Percentiles rank a stretch among this genome's conserved stretches.
These are phyloP conservation scores for Fonsecaea pugnacius DNA, from an alignment of 2,329 filamentous ascomycete species.

Conservation along the genomic window DNA sequence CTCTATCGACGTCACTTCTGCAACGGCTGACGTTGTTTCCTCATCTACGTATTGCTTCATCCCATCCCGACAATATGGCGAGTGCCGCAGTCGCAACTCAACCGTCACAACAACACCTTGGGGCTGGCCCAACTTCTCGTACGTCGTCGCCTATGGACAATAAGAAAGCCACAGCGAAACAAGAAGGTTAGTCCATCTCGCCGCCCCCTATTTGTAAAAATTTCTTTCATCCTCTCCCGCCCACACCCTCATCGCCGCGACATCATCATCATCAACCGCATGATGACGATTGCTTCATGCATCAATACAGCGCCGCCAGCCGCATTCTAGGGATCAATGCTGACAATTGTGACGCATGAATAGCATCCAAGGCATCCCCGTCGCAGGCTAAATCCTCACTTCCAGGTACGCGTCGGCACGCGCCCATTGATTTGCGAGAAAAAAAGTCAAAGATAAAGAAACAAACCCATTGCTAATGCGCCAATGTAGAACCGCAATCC, in stretches of 20 bases:
- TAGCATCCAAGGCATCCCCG: constrained; percentile 32
- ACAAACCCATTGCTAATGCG: constrained; percentile 8
- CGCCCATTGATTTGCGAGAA: neutral
- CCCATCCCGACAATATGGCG: constrained; percentile 35
- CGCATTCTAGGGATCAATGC: constrained; percentile 10
- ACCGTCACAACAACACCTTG: constrained; percentile 36
- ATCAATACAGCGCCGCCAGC: constrained; percentile 8
- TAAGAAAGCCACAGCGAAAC: constrained; percentile 46
- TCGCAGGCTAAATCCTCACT: constrained; percentile 33
- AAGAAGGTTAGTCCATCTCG: constrained; percentile 44
- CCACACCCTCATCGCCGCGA: constrained; percentile 5
- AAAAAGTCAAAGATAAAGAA: neutral
- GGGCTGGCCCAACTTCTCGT: constrained; percentile 39
- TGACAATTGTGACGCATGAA: constrained; percentile 22
- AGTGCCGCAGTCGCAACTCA: constrained; percentile 36
- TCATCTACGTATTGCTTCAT: constrained; percentile 36
- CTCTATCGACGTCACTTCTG: constrained; percentile 37
- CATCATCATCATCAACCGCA: constrained; percentile 26
- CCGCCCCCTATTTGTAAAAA: constrained; percentile 31
- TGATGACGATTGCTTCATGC: constrained; percentile 12
- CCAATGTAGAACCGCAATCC: constrained; percentile 39
- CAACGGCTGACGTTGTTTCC: constrained; percentile 37
- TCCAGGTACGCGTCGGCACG: constrained; percentile 34
- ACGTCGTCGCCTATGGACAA: constrained; percentile 51
- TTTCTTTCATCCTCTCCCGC: constrained; percentile 18